Percentiles rank a stretch among this genome's conserved stretches.
phyloP scores from a whole-genome alignment of 148 eudicot genomes.

The Chenopodium quinoa region DNA sequence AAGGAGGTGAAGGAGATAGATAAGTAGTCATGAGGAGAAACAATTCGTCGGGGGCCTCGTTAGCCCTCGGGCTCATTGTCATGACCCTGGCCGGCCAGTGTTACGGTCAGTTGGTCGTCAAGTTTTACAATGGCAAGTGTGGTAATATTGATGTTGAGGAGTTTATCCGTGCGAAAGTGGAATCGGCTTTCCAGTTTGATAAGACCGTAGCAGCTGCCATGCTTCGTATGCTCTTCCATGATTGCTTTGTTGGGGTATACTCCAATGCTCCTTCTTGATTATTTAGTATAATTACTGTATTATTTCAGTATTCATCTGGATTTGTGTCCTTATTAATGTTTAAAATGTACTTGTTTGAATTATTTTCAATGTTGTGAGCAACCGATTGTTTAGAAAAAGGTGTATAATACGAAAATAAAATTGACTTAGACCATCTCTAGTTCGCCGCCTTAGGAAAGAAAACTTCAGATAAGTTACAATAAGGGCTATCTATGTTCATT shows the following conservation, averaged over 20 bases:
- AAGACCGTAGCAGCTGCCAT: conserved; percentile 31
- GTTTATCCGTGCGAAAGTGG: conserved; percentile 23
- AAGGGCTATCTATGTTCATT: too few relatives aligned
- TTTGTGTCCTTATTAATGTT: too few relatives aligned
- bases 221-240: conserved; percentile 46
- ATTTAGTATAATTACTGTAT: too few relatives aligned
- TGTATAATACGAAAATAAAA: too few relatives aligned
- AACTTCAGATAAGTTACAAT: too few relatives aligned
- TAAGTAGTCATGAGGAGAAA: conserved; percentile 6
- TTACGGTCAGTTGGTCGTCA: conserved; percentile 16
- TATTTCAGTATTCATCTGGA: too few relatives aligned
- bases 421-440: too few relatives aligned
- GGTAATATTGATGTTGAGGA: conserved; percentile 31
- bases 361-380: too few relatives aligned
- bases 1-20: neutral
- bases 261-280: neutral
- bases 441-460: too few relatives aligned
- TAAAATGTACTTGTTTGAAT: too few relatives aligned
- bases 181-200: conserved; percentile 5
- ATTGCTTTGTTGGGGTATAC: conserved; percentile 41
- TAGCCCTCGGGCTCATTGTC: conserved; percentile 32
- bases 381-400: too few relatives aligned
- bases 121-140: conserved; percentile 38
- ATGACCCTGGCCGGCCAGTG: conserved; percentile 28
- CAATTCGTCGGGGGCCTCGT: neutral